phyloP scores from a whole-genome alignment of 176 grass and related monocot species.

The Elymus sibiricus region DNA sequence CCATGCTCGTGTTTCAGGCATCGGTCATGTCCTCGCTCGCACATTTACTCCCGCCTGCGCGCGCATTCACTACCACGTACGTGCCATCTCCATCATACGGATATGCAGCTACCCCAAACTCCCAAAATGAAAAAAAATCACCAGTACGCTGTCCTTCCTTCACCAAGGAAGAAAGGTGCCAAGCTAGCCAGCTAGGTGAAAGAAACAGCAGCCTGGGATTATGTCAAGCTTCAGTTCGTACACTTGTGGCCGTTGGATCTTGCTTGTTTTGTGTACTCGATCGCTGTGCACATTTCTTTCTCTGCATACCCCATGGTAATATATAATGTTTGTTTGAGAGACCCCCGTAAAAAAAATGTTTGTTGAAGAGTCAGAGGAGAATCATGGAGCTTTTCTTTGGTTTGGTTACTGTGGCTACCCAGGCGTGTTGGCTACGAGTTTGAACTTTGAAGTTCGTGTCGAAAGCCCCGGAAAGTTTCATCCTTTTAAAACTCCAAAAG shows the following conservation, averaged over 20 bases:
- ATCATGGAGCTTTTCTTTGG: constrained; percentile 30
- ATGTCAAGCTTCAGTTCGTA: background rate
- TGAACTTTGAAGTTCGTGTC: constrained; percentile 24
- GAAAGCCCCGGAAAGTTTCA: constrained; percentile 38
- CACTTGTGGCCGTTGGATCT: background rate
- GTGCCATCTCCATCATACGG: background rate
- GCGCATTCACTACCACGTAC: constrained; percentile 20
- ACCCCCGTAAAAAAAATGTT: background rate
- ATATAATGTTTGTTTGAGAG: background rate
- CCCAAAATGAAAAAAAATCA: background rate
- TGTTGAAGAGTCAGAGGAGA: background rate
- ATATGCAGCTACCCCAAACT: background rate
- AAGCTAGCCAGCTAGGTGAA: background rate
- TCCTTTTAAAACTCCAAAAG: constrained; percentile 8
- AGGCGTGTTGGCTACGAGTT: constrained; percentile 11
- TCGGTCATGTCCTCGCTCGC: constrained; percentile 15
- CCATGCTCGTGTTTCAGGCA: background rate
- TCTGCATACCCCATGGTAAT: no score
- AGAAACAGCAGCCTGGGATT: background rate
- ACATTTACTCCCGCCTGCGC: constrained; percentile 28
- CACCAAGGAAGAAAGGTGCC: background rate
- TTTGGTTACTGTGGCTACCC: background rate
- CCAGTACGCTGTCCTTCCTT: background rate
- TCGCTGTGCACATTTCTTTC: no score
- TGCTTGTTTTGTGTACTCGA: background rate